A percentile compares a stretch with the other conserved stretches of the same genome.
Conservation (phyloP, 768 basidiomycete genomes). For the Podaxis rugospora region DNA sequence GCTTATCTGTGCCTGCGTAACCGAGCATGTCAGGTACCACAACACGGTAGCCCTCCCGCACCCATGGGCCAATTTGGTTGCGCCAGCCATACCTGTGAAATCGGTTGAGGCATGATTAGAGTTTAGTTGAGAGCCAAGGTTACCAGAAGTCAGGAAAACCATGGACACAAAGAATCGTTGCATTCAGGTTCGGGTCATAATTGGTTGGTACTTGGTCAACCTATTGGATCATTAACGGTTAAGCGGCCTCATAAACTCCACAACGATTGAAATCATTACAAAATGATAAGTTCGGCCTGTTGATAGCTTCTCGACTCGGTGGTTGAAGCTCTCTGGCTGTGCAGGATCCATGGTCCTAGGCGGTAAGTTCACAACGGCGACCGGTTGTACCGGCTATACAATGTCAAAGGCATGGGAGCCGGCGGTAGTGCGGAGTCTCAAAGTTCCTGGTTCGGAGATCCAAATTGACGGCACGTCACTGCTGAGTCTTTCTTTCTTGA, state of each 20-base stretch:
- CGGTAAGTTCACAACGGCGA: constrained; percentile 9
- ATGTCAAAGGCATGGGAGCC: background rate
- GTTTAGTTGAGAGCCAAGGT: background rate
- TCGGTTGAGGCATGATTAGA: background rate
- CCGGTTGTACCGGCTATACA: constrained; percentile 9
- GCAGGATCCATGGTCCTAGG: constrained; percentile 33
- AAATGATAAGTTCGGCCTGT: constrained; percentile 69
- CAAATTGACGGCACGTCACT: constrained; percentile 17
- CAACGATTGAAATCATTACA: constrained; percentile 24
- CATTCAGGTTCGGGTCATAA: constrained; percentile 34
- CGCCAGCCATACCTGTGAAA: constrained; percentile 66
- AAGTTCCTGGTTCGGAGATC: constrained; percentile 16
- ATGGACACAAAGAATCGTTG: constrained; percentile 69
- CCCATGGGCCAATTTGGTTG: constrained; percentile 70
- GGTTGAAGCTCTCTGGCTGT: constrained; percentile 45
- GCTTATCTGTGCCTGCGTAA: constrained; percentile 66
- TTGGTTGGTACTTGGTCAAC: constrained; percentile 54
- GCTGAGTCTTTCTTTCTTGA: constrained; percentile 18
- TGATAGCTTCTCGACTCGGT: constrained; percentile 43
- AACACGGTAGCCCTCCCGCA: constrained; percentile 54
- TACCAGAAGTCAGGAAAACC: constrained; percentile 72
- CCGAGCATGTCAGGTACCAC: constrained; percentile 60
- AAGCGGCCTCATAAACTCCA: background rate
- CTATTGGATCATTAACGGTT: constrained; percentile 17
- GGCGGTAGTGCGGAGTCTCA: constrained; percentile 13